A percentile compares a stretch with the other conserved stretches of the same genome.
phyloP scores from a whole-genome alignment of 495 filamentous ascomycete genomes.

The Penicillium waksmanii region DNA sequence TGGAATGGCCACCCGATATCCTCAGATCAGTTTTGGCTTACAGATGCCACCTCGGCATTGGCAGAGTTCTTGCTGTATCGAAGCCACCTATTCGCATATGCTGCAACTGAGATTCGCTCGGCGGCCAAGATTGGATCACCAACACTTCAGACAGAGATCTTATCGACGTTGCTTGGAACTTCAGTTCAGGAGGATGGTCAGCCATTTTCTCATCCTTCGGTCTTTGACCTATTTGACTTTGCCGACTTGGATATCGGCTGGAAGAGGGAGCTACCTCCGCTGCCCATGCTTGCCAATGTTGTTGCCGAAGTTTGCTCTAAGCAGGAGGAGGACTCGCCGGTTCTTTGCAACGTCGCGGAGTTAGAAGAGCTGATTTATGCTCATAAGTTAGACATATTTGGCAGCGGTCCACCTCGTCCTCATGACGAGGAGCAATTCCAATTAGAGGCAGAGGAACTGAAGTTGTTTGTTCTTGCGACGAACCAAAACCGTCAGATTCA shows the following conservation, averaged over 20 bases:
- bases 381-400: constrained; percentile 55
- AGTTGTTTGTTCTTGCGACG: constrained; percentile 64
- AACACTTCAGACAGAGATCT: constrained; percentile 74
- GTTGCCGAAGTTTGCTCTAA: constrained; percentile 63
- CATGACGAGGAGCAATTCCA: constrained; percentile 61
- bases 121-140: constrained; percentile 69
- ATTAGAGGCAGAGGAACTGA: constrained; percentile 59
- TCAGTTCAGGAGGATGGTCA: constrained; percentile 66
- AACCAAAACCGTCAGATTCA: constrained; percentile 67
- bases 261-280: constrained; percentile 48
- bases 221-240: constrained; percentile 96
- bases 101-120: constrained; percentile 80
- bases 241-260: constrained; percentile 67
- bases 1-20: constrained; percentile 68
- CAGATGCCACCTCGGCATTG: constrained; percentile 64
- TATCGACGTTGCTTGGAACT: constrained; percentile 77
- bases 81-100: constrained; percentile 77
- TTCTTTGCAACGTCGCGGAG: constrained; percentile 59
- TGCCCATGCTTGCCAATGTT: constrained; percentile 61
- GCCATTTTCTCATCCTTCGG: constrained; percentile 63
- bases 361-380: constrained; percentile 65
- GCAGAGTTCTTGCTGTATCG: constrained; percentile 75
- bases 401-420: constrained; percentile 51
- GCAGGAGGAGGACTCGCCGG: constrained; percentile 48
- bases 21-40: constrained; percentile 65